Evolutionary conservation across 495 filamentous ascomycete species (phyloP).

Genomic region (Amphirosellinia nigrospora): DNA sequence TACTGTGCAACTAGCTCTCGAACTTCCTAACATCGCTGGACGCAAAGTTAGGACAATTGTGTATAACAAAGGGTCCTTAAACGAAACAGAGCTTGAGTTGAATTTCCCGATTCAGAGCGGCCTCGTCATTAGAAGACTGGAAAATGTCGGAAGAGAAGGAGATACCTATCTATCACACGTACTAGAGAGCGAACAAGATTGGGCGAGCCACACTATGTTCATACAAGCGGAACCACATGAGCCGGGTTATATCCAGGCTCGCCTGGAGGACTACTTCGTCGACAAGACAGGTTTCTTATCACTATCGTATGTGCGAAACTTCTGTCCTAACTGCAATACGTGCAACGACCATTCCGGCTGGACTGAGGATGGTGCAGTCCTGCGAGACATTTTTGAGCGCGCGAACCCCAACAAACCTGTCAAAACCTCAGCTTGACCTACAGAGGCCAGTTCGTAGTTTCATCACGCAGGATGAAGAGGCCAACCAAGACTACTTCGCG

Average conservation of each 20-base stretch:
- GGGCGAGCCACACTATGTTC: constrained; percentile 28
- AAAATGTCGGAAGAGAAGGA: constrained; percentile 27
- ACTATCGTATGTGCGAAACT: constrained; percentile 24
- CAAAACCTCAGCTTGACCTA: constrained; percentile 24
- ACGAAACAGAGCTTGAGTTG: constrained; percentile 19
- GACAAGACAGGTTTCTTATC: constrained; percentile 25
- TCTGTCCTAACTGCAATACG: constrained; percentile 23
- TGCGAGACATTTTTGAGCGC: constrained; percentile 25
- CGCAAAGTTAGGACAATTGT: constrained; percentile 27
- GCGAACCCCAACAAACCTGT: constrained; percentile 19
- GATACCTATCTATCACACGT: constrained; percentile 25
- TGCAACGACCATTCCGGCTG: constrained; percentile 29
- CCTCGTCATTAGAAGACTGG: constrained; percentile 20
- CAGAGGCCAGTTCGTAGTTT: constrained; percentile 27
- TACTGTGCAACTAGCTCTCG: constrained; percentile 18
- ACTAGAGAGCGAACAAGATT: constrained; percentile 22
- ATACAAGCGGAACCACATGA: constrained; percentile 28
- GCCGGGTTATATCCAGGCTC: constrained; percentile 22
- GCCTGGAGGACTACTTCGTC: constrained; percentile 27
- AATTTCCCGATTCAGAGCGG: constrained; percentile 22
- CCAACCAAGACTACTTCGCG: constrained; percentile 15
- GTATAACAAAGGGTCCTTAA: constrained; percentile 23
- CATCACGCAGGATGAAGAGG: constrained; percentile 25
- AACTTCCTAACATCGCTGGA: constrained; percentile 19
- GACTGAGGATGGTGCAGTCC: constrained; percentile 7